Evolutionary conservation across 345 rosid genomes (phyloP).

Genomic region (Salix koriyanagi): DNA sequence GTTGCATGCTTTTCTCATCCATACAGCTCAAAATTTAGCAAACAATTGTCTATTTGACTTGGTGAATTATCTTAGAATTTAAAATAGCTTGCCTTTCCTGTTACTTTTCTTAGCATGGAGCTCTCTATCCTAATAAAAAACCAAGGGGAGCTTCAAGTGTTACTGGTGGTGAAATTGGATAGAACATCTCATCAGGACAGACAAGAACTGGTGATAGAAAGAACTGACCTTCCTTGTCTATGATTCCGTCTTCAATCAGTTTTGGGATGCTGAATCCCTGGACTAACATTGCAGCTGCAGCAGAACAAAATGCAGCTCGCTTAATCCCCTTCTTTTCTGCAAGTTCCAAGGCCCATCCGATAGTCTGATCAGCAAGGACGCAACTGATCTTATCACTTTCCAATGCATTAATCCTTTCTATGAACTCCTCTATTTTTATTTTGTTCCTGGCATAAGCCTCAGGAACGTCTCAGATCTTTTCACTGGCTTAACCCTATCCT

Average conservation of each 20-base stretch:
- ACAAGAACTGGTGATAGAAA: neutral
- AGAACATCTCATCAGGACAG: neutral
- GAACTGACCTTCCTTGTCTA: neutral
- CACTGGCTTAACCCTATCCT: neutral
- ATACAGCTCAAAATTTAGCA: too few species aligned
- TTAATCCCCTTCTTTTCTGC: conserved; percentile 22
- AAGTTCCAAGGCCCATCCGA: conserved; percentile 31
- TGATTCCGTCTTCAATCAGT: conserved; percentile 1
- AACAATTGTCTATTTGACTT: too few species aligned
- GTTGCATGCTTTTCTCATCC: too few species aligned
- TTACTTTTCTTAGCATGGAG: too few species aligned
- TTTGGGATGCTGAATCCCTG: neutral
- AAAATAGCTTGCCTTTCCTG: too few species aligned
- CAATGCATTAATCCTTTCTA: neutral
- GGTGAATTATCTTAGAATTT: too few species aligned
- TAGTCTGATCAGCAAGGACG: conserved; percentile 19
- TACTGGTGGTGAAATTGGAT: neutral
- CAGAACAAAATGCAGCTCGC: conserved; percentile 11
- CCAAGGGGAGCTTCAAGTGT: too few species aligned
- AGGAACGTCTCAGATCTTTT: neutral
- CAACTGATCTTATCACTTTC: conserved; percentile 24
- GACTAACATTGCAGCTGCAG: conserved; percentile 2
- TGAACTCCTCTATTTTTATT: neutral
- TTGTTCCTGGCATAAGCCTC: neutral
- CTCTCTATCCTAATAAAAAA: too few species aligned